Evolutionary conservation across 352 stramenopile species (phyloP).

Genomic region (Globisporangium heterothallicum): DNA sequence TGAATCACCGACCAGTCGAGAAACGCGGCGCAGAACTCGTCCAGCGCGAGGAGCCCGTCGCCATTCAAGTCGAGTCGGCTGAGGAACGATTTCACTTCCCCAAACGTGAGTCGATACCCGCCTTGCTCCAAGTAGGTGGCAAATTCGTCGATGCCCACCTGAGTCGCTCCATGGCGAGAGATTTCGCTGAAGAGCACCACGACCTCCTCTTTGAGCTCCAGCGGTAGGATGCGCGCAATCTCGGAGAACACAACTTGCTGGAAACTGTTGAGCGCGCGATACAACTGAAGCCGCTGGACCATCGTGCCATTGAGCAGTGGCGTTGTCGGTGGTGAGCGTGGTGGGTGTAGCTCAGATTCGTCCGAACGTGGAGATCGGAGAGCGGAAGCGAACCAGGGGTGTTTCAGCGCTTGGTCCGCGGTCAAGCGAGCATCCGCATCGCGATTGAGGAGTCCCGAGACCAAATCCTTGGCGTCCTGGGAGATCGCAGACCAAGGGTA

Average conservation of each 20-base stretch:
- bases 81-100: constrained; percentile 58
- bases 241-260: constrained; percentile 63
- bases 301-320: constrained; percentile 52
- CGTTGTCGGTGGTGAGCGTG: constrained; percentile 8
- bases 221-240: constrained; percentile 41
- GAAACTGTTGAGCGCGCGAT: constrained; percentile 65
- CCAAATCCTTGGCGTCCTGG: constrained; percentile 48
- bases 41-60: constrained; percentile 46
- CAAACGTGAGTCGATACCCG: constrained; percentile 56
- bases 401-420: constrained; percentile 53
- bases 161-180: constrained; percentile 34
- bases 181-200: constrained; percentile 68
- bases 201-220: constrained; percentile 50
- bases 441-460: constrained; percentile 38
- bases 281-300: constrained; percentile 68
- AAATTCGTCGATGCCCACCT: constrained; percentile 53
- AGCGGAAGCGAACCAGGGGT: constrained; percentile 50
- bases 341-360: background rate
- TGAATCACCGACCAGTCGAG: constrained; percentile 66
- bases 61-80: constrained; percentile 54
- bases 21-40: constrained; percentile 67
- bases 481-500: constrained; percentile 50
- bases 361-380: constrained; percentile 14
- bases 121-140: constrained; percentile 38
- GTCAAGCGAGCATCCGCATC: constrained; percentile 40